Evolutionary conservation across 768 basidiomycete genomes (phyloP), one percentile per base, ranked within the genome.

Genomic region (Hericium coralloides): DNA sequence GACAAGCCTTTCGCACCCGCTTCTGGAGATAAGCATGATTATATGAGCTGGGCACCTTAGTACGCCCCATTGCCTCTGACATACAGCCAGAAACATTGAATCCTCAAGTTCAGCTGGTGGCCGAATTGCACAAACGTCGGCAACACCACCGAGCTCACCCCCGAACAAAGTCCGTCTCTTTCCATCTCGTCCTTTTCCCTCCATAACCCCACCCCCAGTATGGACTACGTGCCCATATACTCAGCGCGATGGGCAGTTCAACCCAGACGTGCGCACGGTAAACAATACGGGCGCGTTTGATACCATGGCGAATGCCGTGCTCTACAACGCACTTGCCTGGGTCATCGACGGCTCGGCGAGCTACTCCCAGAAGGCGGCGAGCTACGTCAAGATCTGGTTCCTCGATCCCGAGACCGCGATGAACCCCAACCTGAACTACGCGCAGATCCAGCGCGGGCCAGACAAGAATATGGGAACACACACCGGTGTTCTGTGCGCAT

Each of bases 271-370:
- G 10, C 60, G 63, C 12, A 53, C 59, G 12, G 60, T 71, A 18
- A 64, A 72, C 56, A 62, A 69, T 55, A 65, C 61, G 10, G 65
- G 65, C 18, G 61, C 64, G 17, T 65, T 70, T 59, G 49, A 56
- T 23, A 63, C 62, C 48, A 43, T 72, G 52, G 52, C 69, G 25
- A 64, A 71, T 39, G 66, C 70, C 12, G 63, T 70, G 22, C 64
- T 70, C 38, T 68, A 66, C 63, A 69, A 69, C 57, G 39, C 70
- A n/a, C 52, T 72, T 14, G 65, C 71, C 5, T 72, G 65, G 65
- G 59, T 52, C 10, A 58, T 68, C 58, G 68, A 66, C 36, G 65
- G 65, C 20, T 56, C 66, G 7, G 56, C 62, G 15, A 39, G 45
- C n/a, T 72, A 70, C 58, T 41, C 70, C 10, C 37, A 53, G 22